A percentile compares a stretch with the other conserved stretches of the same genome.
Conservation (phyloP, 228 moss, liverwort and hornwort genomes). For the Sphagnum magellanicum region DNA sequence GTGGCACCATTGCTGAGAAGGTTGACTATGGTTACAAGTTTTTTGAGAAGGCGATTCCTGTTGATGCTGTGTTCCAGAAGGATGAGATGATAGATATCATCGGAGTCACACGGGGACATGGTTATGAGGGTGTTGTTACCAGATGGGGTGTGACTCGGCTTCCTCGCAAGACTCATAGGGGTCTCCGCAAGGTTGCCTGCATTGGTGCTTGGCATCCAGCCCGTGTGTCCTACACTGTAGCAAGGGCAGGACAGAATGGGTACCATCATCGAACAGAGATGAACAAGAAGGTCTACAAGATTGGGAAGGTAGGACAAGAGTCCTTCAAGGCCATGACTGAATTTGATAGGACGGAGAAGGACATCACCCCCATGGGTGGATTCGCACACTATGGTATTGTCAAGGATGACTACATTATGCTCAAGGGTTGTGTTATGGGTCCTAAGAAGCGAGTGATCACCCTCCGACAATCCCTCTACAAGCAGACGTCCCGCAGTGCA, state of each 20-base stretch:
- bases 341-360: constrained; percentile 65
- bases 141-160: constrained; percentile 84
- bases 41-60: constrained; percentile 52
- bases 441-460: constrained; percentile 59
- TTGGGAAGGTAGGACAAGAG: constrained; percentile 33
- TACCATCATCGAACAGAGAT: constrained; percentile 68
- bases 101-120: constrained; percentile 68
- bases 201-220: constrained; percentile 92
- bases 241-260: constrained; percentile 73
- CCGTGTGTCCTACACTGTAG: constrained; percentile 73
- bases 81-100: constrained; percentile 81
- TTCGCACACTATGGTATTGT: constrained; percentile 75
- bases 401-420: constrained; percentile 61
- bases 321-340: constrained; percentile 58
- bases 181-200: constrained; percentile 76
- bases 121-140: constrained; percentile 71
- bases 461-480: constrained; percentile 42
- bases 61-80: constrained; percentile 60
- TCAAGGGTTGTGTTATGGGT: constrained; percentile 79
- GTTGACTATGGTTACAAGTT: constrained; percentile 56
- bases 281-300: constrained; percentile 69
- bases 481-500: constrained; percentile 45
- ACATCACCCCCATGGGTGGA: constrained; percentile 63
- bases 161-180: constrained; percentile 80
- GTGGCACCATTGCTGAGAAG: constrained; percentile 51